A percentile compares a stretch with the other conserved stretches of the same genome.
Evolutionary conservation across 331 rosid species (phyloP).

Genomic region (Acacia pycnantha): DNA sequence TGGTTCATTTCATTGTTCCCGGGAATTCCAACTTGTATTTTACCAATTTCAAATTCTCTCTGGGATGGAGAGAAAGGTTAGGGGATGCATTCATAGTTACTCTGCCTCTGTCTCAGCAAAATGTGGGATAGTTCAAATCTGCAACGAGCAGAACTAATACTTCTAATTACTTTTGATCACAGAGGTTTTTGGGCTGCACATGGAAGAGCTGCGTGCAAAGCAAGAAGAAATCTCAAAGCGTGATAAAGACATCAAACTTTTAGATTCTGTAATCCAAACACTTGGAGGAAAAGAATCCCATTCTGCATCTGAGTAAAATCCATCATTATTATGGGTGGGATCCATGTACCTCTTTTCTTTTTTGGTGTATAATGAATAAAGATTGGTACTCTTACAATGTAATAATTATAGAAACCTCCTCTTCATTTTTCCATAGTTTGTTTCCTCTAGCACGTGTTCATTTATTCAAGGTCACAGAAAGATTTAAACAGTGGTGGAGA

Average conservation of each 20-base stretch:
- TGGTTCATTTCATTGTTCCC: background rate
- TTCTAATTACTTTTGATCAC: conserved; percentile 20
- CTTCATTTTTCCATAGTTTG: conserved; percentile 8
- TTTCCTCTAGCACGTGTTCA: background rate
- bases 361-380: conserved; percentile 35
- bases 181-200: conserved; percentile 93
- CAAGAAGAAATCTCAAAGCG: conserved; percentile 84
- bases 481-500: background rate
- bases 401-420: background rate
- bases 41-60: conserved; percentile 1
- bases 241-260: conserved; percentile 78
- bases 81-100: background rate
- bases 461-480: background rate
- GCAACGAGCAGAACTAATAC: background rate
- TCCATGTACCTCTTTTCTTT: background rate
- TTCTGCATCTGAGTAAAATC: conserved; percentile 34
- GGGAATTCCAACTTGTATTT: background rate
- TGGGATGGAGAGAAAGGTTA: background rate
- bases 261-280: conserved; percentile 86
- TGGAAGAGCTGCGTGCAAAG: conserved; percentile 91
- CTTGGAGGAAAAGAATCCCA: conserved; percentile 70
- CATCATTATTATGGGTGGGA: background rate
- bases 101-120: background rate
- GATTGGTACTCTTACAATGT: background rate
- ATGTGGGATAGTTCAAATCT: conserved; percentile 6